Base-by-base conservation (phyloP, 345 rosid species). In the Moricandia moricandioides region DNA sequence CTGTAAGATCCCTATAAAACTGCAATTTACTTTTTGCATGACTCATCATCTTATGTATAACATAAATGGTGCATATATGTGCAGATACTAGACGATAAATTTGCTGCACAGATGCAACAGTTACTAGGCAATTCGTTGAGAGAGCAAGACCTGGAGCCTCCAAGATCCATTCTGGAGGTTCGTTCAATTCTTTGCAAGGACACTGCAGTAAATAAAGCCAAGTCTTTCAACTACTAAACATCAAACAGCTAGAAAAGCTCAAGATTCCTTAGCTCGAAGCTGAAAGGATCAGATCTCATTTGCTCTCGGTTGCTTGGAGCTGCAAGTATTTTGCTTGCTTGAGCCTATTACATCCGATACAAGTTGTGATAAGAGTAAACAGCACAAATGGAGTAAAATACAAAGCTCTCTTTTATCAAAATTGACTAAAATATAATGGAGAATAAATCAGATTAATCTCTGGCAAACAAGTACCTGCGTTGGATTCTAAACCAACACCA, bases 171-270 rank as follows among this genome's bases (percentile, higher is more conserved):
- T 49, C 80, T 84, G 86, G 99, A 95, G 79, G 94, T 92, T 59
- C 85, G 90, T 1, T 91, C 96, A 1, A 92, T 95, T 83, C 97
- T 95, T 14, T 90, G 97, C 77, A 92, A 90, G 82, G 99, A 95
- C 71, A 84, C 84, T 69, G 82, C 88, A 51, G 84, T 87, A 78
- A 82, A 84, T 74, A 87, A 90, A 79, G 90, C 80, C 52, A 90
- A 82, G 74, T 67, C 85, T 40, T 94, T 77, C 82, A 86, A 86
- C 78, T 89, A 82, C 78, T 91, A n/a, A 45, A 0, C 2, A 45
- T 5, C 7, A n/a, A 45, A 45, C 52, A 7, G 9, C 55, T n/a
- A 6, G n/a, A 76, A 45, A 57, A 63, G 37, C 58, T 49, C 17
- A 62, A 59, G 39, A 51, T 51, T 62, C 37, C 7, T 4, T 7